Conservation (phyloP, 2,329 filamentous ascomycete genomes). For the Cytospora piceae region DNA sequence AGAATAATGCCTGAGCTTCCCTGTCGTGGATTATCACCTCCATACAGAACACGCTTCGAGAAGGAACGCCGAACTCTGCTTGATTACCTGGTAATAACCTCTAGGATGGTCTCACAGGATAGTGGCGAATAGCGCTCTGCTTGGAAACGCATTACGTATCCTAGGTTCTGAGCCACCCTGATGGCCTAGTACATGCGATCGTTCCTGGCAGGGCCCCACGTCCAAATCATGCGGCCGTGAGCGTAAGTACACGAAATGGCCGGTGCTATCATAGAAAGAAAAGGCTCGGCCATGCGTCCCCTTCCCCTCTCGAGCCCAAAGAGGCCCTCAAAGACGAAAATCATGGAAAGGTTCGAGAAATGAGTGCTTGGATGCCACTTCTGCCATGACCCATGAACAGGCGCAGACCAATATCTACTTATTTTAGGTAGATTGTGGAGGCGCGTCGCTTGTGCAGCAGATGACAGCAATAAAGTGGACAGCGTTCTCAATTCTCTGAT, state of each 20-base stretch:
- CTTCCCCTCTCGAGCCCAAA: neutral
- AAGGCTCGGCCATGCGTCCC: neutral
- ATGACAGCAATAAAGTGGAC: neutral
- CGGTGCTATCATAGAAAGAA: neutral
- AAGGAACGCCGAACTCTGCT: neutral
- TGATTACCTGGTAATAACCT: neutral
- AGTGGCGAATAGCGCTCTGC: neutral
- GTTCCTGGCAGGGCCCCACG: neutral
- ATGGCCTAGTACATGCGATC: neutral
- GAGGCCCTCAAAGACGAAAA: neutral
- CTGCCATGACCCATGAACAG: neutral
- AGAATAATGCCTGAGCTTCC: neutral
- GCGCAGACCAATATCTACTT: neutral
- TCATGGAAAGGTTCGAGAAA: neutral
- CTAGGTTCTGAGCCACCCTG: neutral
- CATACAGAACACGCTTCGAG: neutral
- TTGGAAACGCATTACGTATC: neutral
- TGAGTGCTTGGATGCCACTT: neutral
- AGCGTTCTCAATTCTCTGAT: neutral
- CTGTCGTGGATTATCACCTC: neutral
- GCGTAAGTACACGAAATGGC: neutral
- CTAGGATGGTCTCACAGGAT: neutral
- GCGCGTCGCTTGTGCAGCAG: neutral
- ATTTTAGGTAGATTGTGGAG: neutral
- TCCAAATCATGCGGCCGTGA: neutral